These are phyloP conservation scores for Neonectria ditissima DNA, from an alignment of 2,329 filamentous ascomycete species.

Conservation along the genomic window DNA sequence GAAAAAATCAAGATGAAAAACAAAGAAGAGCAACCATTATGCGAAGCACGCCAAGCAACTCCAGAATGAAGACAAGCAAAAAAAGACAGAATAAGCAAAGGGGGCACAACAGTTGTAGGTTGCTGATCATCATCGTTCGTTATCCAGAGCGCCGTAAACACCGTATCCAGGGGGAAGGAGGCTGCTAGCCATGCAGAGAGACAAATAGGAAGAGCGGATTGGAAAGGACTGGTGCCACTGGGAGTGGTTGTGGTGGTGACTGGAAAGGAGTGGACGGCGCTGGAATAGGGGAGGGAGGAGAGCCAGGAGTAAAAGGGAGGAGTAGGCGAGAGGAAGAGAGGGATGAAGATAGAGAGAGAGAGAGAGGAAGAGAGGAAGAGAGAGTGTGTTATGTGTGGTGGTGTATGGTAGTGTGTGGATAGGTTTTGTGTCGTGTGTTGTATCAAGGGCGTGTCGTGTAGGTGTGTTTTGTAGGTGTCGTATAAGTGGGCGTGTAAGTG, in stretches of 20 bases:
- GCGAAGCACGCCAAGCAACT: slow-evolving; percentile 25
- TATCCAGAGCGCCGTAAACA: slow-evolving; percentile 34
- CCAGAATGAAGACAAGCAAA: background rate
- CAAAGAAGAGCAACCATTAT: slow-evolving; percentile 20
- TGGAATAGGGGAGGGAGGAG: background rate
- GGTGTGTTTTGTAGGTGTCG: too few relatives aligned
- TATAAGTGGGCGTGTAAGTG: too few relatives aligned
- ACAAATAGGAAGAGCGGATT: slow-evolving; percentile 22
- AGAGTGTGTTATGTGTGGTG: too few relatives aligned
- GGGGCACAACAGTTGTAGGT: slow-evolving; percentile 9
- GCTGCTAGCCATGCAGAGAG: slow-evolving; percentile 38
- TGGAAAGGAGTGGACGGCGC: slow-evolving; percentile 41
- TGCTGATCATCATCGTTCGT: slow-evolving; percentile 41
- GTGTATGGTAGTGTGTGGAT: background rate
- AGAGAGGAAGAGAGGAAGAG: too few relatives aligned
- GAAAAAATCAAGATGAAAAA: slow-evolving; percentile 6
- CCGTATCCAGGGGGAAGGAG: slow-evolving; percentile 4
- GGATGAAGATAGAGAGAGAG: too few relatives aligned
- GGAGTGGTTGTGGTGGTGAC: slow-evolving; percentile 23
- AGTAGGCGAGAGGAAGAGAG: background rate
- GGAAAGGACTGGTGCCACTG: slow-evolving; percentile 14
- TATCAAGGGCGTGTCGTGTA: background rate
- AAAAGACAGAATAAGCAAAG: background rate
- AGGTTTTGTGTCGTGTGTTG: background rate
- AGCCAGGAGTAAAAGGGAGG: slow-evolving; percentile 2